A percentile compares a stretch with the other conserved stretches of the same genome.
phyloP scores from a whole-genome alignment of 2,329 filamentous ascomycete genomes.

The Xylaria hypoxylon region DNA sequence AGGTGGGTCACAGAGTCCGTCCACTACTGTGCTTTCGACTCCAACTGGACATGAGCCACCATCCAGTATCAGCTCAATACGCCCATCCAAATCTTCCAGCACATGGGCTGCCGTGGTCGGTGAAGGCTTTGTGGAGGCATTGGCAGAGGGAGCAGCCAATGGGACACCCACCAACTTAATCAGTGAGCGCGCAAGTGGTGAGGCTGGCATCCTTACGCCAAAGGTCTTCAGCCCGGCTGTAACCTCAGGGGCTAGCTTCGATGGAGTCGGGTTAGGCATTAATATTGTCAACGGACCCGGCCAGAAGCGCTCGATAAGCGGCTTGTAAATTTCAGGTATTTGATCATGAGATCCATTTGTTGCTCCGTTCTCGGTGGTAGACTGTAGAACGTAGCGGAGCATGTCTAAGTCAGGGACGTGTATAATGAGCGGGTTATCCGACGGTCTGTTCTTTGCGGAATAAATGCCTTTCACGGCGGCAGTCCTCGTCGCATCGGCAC shows the following conservation, averaged over 20 bases:
- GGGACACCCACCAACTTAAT: slow-evolving; percentile 82
- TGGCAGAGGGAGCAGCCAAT: slow-evolving; percentile 91
- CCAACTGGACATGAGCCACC: slow-evolving; percentile 88
- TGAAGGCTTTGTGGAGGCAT: slow-evolving; percentile 92
- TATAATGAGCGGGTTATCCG: slow-evolving; percentile 95
- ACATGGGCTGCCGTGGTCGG: slow-evolving; percentile 94
- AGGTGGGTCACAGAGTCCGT: slow-evolving; percentile 85
- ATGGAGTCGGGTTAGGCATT: slow-evolving; percentile 77
- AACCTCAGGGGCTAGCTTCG: slow-evolving; percentile 86
- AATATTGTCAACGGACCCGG: slow-evolving; percentile 94
- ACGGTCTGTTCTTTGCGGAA: slow-evolving; percentile 86
- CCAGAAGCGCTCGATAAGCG: slow-evolving; percentile 88
- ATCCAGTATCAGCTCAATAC: slow-evolving; percentile 88
- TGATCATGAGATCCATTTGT: slow-evolving; percentile 50
- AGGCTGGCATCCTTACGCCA: slow-evolving; percentile 89
- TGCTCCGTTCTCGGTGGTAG: slow-evolving; percentile 43
- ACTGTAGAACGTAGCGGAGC: slow-evolving; percentile 71
- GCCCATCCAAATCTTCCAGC: slow-evolving; percentile 81
- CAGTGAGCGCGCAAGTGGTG: slow-evolving; percentile 85
- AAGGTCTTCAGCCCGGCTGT: slow-evolving; percentile 88
- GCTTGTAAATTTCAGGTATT: slow-evolving; percentile 80
- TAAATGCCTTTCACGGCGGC: slow-evolving; percentile 91
- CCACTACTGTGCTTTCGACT: slow-evolving; percentile 96
- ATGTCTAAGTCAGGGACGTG: slow-evolving; percentile 87
- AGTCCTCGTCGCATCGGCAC: slow-evolving; percentile 92